A percentile compares a stretch with the other conserved stretches of the same genome.
These are phyloP conservation scores for Phytomonas sp. DNA, from an alignment of 208 protist species.

Conservation along the genomic window DNA sequence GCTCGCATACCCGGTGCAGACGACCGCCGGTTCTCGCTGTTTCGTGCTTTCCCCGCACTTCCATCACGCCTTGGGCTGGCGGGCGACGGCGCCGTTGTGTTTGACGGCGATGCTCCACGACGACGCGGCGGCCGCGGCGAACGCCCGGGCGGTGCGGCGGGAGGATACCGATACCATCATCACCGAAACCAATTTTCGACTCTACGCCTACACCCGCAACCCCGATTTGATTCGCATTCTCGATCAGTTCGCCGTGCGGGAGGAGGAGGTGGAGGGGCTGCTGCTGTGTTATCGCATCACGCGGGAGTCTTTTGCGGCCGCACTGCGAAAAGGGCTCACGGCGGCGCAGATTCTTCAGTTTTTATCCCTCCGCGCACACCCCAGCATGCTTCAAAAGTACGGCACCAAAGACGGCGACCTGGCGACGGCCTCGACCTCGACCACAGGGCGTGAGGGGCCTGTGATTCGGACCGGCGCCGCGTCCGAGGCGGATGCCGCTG, in stretches of 20 bases:
- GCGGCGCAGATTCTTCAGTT: slow-evolving; percentile 74
- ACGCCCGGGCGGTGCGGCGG: slow-evolving; percentile 26
- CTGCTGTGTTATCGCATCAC: slow-evolving; percentile 82
- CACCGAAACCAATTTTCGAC: slow-evolving; percentile 87
- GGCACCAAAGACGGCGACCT: neutral
- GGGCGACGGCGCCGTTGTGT: slow-evolving; percentile 54
- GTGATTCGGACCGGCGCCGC: neutral
- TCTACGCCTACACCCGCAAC: slow-evolving; percentile 83
- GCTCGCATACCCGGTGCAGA: slow-evolving; percentile 60
- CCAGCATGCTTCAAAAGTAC: slow-evolving; percentile 44
- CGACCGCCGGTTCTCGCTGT: slow-evolving; percentile 25
- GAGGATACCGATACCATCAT: slow-evolving; percentile 89
- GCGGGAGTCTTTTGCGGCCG: slow-evolving; percentile 62
- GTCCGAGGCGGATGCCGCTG: slow-evolving; percentile 4
- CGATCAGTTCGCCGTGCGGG: slow-evolving; percentile 68
- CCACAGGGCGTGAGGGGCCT: neutral
- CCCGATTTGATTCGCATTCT: slow-evolving; percentile 69
- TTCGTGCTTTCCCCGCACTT: slow-evolving; percentile 77
- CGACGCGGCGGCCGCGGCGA: neutral
- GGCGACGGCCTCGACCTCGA: neutral
- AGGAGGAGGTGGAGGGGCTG: slow-evolving; percentile 52
- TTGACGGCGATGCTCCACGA: slow-evolving; percentile 31
- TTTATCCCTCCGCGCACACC: slow-evolving; percentile 79
- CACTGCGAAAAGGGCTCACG: slow-evolving; percentile 65
- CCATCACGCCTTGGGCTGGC: slow-evolving; percentile 61